Evolutionary conservation across 75 land plant genomes (phyloP).

Genomic region (Pinus albicaulis): DNA sequence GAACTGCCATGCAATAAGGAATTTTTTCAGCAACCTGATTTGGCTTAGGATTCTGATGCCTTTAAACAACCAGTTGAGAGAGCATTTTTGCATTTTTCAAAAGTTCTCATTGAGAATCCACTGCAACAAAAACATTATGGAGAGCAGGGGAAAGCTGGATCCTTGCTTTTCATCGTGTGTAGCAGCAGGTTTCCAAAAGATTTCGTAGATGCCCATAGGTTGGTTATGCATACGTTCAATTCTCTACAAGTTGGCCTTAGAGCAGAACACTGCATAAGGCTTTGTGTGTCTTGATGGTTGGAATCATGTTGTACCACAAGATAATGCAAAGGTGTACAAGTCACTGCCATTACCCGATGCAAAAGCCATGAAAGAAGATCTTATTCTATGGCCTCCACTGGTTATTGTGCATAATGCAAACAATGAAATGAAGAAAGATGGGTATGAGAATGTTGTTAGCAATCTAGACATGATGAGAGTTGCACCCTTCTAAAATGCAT

Average conservation of each 20-base stretch:
- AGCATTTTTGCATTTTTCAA: slow-evolving; percentile 45
- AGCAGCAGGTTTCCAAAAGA: slow-evolving; percentile 64
- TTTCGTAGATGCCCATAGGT: slow-evolving; percentile 56
- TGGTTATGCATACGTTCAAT: slow-evolving; percentile 65
- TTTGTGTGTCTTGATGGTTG: slow-evolving; percentile 70
- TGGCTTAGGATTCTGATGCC: slow-evolving; percentile 36
- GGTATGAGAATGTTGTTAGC: slow-evolving; percentile 38
- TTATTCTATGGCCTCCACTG: slow-evolving; percentile 73
- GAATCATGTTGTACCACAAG: slow-evolving; percentile 59
- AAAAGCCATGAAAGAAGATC: slow-evolving; percentile 56
- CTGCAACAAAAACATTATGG: slow-evolving; percentile 40
- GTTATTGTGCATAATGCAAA: slow-evolving; percentile 71
- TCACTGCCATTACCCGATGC: slow-evolving; percentile 47
- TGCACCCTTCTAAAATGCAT: too few relatives aligned
- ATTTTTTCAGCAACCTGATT: slow-evolving; percentile 12
- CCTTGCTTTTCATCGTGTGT: slow-evolving; percentile 58
- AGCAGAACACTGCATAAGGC: slow-evolving; percentile 72
- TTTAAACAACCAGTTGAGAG: slow-evolving; percentile 14
- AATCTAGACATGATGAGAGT: too few relatives aligned
- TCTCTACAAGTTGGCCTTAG: slow-evolving; percentile 39
- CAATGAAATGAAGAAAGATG: slow-evolving; percentile 66
- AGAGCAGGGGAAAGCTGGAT: slow-evolving; percentile 62
- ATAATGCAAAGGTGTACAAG: slow-evolving; percentile 52
- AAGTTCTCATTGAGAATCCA: slow-evolving; percentile 45
- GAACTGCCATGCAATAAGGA: background rate